phyloP scores from a whole-genome alignment of 768 basidiomycete species.

The Nidula microcarpa region DNA sequence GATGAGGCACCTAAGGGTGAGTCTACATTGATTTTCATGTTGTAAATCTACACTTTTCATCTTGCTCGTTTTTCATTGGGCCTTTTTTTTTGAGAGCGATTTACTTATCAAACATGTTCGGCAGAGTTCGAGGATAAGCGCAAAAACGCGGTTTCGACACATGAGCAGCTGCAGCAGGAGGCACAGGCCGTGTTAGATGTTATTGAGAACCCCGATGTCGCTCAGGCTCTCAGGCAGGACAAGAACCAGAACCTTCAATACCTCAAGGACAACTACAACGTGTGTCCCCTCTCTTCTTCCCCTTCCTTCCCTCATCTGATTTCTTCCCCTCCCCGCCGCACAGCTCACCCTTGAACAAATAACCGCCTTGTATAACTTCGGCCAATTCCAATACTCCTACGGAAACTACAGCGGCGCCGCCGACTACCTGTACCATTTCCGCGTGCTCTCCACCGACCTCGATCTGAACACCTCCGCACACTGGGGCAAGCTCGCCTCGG shows the following conservation, averaged over 20 bases:
- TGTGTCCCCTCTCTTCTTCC: conserved; percentile 31
- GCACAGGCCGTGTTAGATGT: conserved; percentile 93
- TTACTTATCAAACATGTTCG: neutral
- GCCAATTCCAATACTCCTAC: conserved; percentile 98
- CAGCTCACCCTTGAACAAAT: conserved; percentile 96
- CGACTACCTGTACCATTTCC: conserved; percentile 98
- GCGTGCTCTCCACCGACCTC: conserved; percentile 89
- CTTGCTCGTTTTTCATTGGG: too few relatives aligned
- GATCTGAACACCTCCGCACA: conserved; percentile 95
- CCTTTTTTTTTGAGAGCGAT: neutral
- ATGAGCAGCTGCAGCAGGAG: conserved; percentile 82
- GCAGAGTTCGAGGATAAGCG: conserved; percentile 84
- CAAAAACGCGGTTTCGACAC: conserved; percentile 76
- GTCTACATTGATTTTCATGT: conserved; percentile 9
- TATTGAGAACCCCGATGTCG: conserved; percentile 96
- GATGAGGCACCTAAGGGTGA: conserved; percentile 66
- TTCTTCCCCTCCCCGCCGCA: conserved; percentile 22
- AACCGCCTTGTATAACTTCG: conserved; percentile 94
- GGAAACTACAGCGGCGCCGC: conserved; percentile 96
- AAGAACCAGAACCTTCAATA: conserved; percentile 95
- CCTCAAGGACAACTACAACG: conserved; percentile 89
- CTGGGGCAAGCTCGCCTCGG: conserved; percentile 98
- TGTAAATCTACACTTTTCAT: too few relatives aligned
- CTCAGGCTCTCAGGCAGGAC: conserved; percentile 90
- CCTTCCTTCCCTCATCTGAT: conserved; percentile 59